Base-by-base conservation (phyloP, 176 grass and related monocot species). In the Metroxylon sagu region DNA sequence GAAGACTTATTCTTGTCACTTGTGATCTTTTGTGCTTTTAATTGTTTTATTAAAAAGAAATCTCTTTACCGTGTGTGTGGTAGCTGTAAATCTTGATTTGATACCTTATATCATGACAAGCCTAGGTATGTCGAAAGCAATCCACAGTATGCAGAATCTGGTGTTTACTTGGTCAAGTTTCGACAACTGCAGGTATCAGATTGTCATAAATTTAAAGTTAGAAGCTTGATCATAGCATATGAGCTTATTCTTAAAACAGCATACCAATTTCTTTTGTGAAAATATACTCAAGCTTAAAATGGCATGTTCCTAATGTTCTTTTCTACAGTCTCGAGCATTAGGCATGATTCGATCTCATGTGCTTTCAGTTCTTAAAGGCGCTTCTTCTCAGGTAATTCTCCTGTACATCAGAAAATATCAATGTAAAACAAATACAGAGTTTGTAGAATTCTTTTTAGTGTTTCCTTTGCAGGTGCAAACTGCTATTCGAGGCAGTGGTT, bases 81-180 rank as follows among this genome's bases (percentile, higher is more conserved):
- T 52, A 17, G 52, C 16, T 54, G 5, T 18, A 5, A 50, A 75
- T 74, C 65, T 48, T n/a, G 12, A 26, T 55, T 52, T 60, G 49
- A 67, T 18, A 73, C 61, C 19, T 49, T 53, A 53, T 0, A 35
- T 80, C 15, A 52, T 64, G 71, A 63, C 75, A 67, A 57, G 31
- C 80, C 54, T 83, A 98, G 94, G 35, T 98, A 92, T 76, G 84
- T 93, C 58, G 84, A 98, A 71, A 92, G 70, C 69, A 98, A 98
- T 74, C 81, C 84, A 76, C 94, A 92, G 57, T 98, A 98, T 83
- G 87, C 82, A 21, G 94, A 98, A 79, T 98, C 94, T 71, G 72
- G 81, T 76, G 94, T 98, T 78, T 98, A 98, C 64, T 93, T 98
- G 64, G 94, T 98, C 54, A 89, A 98, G 66, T 89, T 98, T 70